Conservation (phyloP, 1,284 basidiomycete species). For the Ganoderma lucidum region DNA sequence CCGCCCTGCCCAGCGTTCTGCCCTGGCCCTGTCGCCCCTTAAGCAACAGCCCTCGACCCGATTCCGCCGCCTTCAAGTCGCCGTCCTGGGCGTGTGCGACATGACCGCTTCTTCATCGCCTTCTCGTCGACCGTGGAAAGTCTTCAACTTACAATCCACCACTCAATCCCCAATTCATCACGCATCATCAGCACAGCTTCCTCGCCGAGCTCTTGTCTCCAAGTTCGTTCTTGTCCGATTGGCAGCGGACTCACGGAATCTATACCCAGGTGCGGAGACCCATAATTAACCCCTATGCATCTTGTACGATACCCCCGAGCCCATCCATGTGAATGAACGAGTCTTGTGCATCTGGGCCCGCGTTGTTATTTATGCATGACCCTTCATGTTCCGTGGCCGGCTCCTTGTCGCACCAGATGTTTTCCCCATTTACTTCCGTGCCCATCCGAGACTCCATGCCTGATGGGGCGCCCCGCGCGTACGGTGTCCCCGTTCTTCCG, state of each 20-base stretch:
- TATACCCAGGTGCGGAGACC: not conserved
- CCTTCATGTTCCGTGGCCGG: not conserved
- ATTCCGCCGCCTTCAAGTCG: not conserved
- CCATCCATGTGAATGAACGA: not conserved
- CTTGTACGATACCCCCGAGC: not conserved
- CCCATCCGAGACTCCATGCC: not conserved
- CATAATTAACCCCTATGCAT: not conserved
- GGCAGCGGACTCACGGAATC: not conserved
- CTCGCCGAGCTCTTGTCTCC: not conserved
- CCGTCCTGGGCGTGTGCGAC: not conserved
- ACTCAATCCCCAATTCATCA: constrained; percentile 9
- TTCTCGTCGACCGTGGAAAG: constrained; percentile 3
- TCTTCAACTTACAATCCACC: not conserved
- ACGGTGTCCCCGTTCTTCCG: not conserved
- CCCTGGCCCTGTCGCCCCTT: constrained; percentile 2
- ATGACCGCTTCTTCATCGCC: not conserved
- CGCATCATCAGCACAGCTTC: constrained; percentile 7
- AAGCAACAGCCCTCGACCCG: not conserved
- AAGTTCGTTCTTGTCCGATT: not conserved
- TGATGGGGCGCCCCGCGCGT: not conserved
- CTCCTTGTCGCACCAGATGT: not conserved
- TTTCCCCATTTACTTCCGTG: not conserved
- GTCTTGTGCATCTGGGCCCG: not conserved
- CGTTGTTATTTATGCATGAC: not conserved
- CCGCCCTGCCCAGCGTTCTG: not conserved